Base-by-base conservation (phyloP, 2,329 filamentous ascomycete genomes). In the Leptographium wingfieldii region DNA sequence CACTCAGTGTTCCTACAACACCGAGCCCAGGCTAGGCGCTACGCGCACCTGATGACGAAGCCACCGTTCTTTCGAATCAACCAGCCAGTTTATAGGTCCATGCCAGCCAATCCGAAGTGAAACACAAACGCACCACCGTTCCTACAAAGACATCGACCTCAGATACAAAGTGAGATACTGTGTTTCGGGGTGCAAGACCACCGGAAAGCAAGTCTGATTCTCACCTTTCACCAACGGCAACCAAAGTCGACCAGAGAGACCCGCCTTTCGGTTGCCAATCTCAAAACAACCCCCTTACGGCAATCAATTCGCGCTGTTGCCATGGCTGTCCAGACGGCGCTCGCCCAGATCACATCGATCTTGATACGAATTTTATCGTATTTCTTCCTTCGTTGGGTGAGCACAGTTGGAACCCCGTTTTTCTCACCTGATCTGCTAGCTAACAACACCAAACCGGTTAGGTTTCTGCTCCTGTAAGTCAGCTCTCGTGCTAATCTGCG, bases 331-430 rank as follows among this genome's bases (percentile, higher is more conserved):
- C 67, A 73, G 51, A 68, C 67, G 29, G 70, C 66, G 27, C 63
- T 72, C 38, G 71, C 74, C 56, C 66, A 66, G 49, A 71, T 75
- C 62, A 69, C 77, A 62, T 84, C 84, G 35, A 66, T 81, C 46
- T 74, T 71, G 12, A 68, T 84, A 57, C 76, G 82, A 60, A 57
- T 77, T 5, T 68, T 73, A 38, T 73, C 78, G 19, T 84, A 80
- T 67, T 69, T 84, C 60, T 86, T 86, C 67, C 69, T 87, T 57
- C 74, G 84, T 75, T 85, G 82, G 81, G 82, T 84, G 73, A 66
- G 77, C 5, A 6, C 12, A n/a, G 4, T 14, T 25, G 14, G 5
- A 9, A 46, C 3, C 7, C 14, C 16, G 12, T 1, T 5, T n/a
- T 22, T 5, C 4, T 40, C 6, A 7, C 5, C 3, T n/a, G 43